Evolutionary conservation across 805 yeast genomes (phyloP).

Genomic region (Monosporozyma servazzii): DNA sequence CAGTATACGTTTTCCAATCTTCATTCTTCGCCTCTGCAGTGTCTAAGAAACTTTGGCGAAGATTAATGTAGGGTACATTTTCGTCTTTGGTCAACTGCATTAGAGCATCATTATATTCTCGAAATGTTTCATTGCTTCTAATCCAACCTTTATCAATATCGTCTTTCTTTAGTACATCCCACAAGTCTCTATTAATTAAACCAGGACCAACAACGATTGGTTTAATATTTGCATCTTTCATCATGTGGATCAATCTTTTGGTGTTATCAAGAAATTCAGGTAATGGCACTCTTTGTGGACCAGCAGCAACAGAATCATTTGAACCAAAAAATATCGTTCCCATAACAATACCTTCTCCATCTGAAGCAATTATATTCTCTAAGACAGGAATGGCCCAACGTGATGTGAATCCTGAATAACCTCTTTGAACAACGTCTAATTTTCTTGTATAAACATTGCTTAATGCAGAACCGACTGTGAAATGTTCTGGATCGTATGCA

Average conservation of each 20-base stretch:
- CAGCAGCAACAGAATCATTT: slow-evolving; percentile 53
- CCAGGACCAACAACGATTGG: slow-evolving; percentile 59
- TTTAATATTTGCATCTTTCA: slow-evolving; percentile 36
- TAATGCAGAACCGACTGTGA: slow-evolving; percentile 44
- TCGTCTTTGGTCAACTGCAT: slow-evolving; percentile 35
- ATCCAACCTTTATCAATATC: slow-evolving; percentile 33
- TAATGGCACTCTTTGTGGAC: slow-evolving; percentile 43
- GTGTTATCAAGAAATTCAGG: slow-evolving; percentile 43
- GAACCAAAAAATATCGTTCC: slow-evolving; percentile 71
- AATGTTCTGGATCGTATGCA: slow-evolving; percentile 36
- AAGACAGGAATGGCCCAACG: slow-evolving; percentile 46
- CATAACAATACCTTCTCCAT: slow-evolving; percentile 35
- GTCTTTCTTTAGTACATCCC: slow-evolving; percentile 30
- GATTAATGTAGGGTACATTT: slow-evolving; percentile 50
- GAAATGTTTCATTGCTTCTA: slow-evolving; percentile 39
- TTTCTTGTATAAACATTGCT: slow-evolving; percentile 46
- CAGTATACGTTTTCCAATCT: slow-evolving; percentile 34
- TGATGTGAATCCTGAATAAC: slow-evolving; percentile 69
- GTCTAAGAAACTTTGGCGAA: slow-evolving; percentile 37
- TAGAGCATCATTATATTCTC: slow-evolving; percentile 44
- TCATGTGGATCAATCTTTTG: slow-evolving; percentile 33
- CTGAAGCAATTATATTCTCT: slow-evolving; percentile 43
- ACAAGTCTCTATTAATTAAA: slow-evolving; percentile 38
- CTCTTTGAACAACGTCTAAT: slow-evolving; percentile 63
- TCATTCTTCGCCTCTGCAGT: slow-evolving; percentile 34